Conservation (phyloP, 805 yeast genomes). For the Metschnikowia colocasiae region DNA sequence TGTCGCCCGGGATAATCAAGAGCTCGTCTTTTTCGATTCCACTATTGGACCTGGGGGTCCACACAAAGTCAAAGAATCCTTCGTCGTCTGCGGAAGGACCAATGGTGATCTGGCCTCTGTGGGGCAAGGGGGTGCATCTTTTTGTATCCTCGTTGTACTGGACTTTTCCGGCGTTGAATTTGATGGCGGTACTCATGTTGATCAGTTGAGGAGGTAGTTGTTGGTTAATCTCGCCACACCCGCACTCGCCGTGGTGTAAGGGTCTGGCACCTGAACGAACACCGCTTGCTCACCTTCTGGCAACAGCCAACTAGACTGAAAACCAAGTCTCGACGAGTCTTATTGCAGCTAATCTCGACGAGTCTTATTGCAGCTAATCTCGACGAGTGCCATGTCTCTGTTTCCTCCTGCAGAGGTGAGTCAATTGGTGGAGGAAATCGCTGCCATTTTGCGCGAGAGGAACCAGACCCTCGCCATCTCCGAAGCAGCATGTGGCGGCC, state of each 20-base stretch:
- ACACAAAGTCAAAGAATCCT: slow-evolving; percentile 62
- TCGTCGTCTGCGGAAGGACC: slow-evolving; percentile 66
- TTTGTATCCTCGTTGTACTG: slow-evolving; percentile 58
- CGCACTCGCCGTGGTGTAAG: slow-evolving; percentile 3
- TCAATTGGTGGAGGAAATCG: slow-evolving; percentile 52
- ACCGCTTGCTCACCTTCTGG: not conserved
- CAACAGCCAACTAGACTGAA: no score
- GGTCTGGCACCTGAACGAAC: not conserved
- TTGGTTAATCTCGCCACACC: slow-evolving; percentile 1
- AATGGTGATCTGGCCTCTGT: slow-evolving; percentile 63
- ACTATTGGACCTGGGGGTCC: slow-evolving; percentile 62
- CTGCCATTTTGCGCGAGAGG: slow-evolving; percentile 48
- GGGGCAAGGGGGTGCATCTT: slow-evolving; percentile 64
- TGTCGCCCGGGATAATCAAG: slow-evolving; percentile 81
- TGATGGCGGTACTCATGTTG: slow-evolving; percentile 27
- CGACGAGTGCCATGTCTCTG: slow-evolving; percentile 19
- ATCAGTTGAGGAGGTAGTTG: not conserved
- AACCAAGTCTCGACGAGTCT: no score
- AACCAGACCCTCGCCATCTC: slow-evolving; percentile 71
- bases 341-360: no score
- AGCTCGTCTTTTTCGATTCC: slow-evolving; percentile 56
- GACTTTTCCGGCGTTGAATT: slow-evolving; percentile 78
- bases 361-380: no score
- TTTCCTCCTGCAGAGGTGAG: slow-evolving; percentile 63
- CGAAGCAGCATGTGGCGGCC: slow-evolving; percentile 90